Conservation (phyloP, 371 early-diverging fungal genomes). For the Nematocida major region DNA sequence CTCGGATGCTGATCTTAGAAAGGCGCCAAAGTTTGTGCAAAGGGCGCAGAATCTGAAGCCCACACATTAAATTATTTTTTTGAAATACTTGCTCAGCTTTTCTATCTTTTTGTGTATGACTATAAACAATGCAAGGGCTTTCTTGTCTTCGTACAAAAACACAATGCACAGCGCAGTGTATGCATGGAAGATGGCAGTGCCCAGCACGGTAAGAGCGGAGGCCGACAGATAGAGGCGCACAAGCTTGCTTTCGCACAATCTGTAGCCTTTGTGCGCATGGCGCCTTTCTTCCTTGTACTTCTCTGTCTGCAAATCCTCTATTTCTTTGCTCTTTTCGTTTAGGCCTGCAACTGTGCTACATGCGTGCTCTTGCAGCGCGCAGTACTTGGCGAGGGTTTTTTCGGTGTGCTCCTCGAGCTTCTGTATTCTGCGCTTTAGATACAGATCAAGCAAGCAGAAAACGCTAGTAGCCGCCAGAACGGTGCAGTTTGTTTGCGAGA, state of each 20-base stretch:
- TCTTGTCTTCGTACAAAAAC: not conserved
- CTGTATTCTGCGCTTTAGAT: not conserved
- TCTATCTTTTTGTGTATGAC: slow-evolving; percentile 15
- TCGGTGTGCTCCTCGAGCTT: not conserved
- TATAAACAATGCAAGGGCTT: not conserved
- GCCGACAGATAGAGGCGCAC: too few relatives aligned
- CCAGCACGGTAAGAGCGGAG: too few relatives aligned
- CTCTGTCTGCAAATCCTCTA: not conserved
- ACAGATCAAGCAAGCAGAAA: not conserved
- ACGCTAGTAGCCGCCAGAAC: not conserved
- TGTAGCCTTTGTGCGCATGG: not conserved
- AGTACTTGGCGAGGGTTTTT: not conserved
- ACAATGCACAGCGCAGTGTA: not conserved
- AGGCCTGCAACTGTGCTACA: too few relatives aligned
- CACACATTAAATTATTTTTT: slow-evolving; percentile 10
- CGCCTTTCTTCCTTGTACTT: not conserved
- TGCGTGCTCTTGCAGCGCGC: too few relatives aligned
- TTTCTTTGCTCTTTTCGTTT: not conserved
- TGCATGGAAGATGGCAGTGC: not conserved
- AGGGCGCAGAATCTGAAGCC: not conserved
- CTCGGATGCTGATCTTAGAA: too few relatives aligned
- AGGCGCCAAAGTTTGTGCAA: too few relatives aligned
- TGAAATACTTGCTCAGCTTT: slow-evolving; percentile 12
- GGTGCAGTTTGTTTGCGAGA: not conserved
- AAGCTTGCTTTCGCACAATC: not conserved